Conservation (phyloP, 1,284 basidiomycete genomes). For the Rhodotorula mucilaginosa region DNA sequence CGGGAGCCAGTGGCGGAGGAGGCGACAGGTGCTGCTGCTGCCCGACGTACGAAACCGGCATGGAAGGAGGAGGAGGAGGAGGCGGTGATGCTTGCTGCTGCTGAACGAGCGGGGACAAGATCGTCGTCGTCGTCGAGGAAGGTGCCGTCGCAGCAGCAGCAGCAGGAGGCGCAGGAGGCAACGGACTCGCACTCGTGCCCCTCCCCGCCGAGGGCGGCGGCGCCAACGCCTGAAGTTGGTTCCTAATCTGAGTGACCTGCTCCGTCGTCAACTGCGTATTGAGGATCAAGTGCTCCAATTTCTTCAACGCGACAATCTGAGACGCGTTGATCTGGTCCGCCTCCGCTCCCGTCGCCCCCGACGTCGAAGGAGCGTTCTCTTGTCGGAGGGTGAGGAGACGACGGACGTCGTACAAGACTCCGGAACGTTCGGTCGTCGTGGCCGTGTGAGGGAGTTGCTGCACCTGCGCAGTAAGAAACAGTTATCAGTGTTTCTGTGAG, state of each 20-base stretch:
- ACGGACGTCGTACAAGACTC: slow-evolving; percentile 41
- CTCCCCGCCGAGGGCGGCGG: slow-evolving; percentile 45
- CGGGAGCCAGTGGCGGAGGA: slow-evolving; percentile 21
- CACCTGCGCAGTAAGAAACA: slow-evolving; percentile 4
- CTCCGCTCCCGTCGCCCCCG: slow-evolving; percentile 52
- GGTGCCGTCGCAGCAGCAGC: slow-evolving; percentile 7
- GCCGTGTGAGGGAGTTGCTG: slow-evolving; percentile 29
- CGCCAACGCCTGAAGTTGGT: slow-evolving; percentile 67
- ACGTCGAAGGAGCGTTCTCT: slow-evolving; percentile 5
- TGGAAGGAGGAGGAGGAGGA: too few relatives aligned
- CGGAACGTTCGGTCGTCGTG: slow-evolving; percentile 37
- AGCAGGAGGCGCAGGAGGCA: neutral
- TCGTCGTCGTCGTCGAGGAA: slow-evolving; percentile 27
- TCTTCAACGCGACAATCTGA: slow-evolving; percentile 67
- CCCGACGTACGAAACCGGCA: too few relatives aligned
- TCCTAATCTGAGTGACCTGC: slow-evolving; percentile 74
- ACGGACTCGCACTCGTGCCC: slow-evolving; percentile 1
- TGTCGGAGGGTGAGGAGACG: slow-evolving; percentile 35
- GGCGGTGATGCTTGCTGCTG: too few relatives aligned
- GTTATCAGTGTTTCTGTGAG: neutral
- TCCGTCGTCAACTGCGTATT: slow-evolving; percentile 69
- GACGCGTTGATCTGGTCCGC: slow-evolving; percentile 60
- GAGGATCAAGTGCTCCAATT: slow-evolving; percentile 74
- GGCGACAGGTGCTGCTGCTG: slow-evolving; percentile 40
- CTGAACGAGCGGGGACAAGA: too few relatives aligned